phyloP scores from a whole-genome alignment of 768 basidiomycete genomes.

The Infundibulicybe gibba region DNA sequence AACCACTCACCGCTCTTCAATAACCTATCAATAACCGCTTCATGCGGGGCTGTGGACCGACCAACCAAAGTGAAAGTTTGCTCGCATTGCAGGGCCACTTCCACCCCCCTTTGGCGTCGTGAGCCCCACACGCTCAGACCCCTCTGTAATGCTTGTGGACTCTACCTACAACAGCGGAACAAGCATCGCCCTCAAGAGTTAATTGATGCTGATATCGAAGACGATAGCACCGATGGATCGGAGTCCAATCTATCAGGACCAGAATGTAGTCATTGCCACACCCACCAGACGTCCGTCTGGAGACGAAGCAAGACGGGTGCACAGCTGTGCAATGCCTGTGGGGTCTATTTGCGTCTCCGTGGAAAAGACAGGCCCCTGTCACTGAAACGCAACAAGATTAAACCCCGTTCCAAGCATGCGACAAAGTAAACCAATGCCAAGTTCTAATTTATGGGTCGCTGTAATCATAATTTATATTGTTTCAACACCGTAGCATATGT shows the following conservation, averaged over 20 bases:
- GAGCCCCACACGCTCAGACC: slow-evolving; percentile 41
- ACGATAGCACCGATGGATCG: slow-evolving; percentile 33
- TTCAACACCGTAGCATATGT: too few species aligned
- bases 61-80: slow-evolving; percentile 32
- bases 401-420: slow-evolving; percentile 44
- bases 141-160: slow-evolving; percentile 44
- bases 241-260: slow-evolving; percentile 38
- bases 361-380: slow-evolving; percentile 43
- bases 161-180: slow-evolving; percentile 44
- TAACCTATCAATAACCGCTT: slow-evolving; percentile 16
- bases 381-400: slow-evolving; percentile 43
- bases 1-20: slow-evolving; percentile 14
- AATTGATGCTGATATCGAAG: slow-evolving; percentile 43
- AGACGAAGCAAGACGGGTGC: slow-evolving; percentile 45
- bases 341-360: slow-evolving; percentile 43
- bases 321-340: slow-evolving; percentile 49
- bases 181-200: slow-evolving; percentile 45
- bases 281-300: slow-evolving; percentile 48
- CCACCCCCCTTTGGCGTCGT: slow-evolving; percentile 46
- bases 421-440: slow-evolving; percentile 3
- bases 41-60: slow-evolving; percentile 23
- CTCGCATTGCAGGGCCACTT: slow-evolving; percentile 43
- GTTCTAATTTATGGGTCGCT: too few species aligned
- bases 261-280: slow-evolving; percentile 46
- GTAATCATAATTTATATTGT: too few species aligned